A percentile compares a stretch with the other conserved stretches of the same genome.
These are phyloP conservation scores for Talaromyces islandicus DNA, from an alignment of 2,329 filamentous ascomycete species.

Conservation along the genomic window DNA sequence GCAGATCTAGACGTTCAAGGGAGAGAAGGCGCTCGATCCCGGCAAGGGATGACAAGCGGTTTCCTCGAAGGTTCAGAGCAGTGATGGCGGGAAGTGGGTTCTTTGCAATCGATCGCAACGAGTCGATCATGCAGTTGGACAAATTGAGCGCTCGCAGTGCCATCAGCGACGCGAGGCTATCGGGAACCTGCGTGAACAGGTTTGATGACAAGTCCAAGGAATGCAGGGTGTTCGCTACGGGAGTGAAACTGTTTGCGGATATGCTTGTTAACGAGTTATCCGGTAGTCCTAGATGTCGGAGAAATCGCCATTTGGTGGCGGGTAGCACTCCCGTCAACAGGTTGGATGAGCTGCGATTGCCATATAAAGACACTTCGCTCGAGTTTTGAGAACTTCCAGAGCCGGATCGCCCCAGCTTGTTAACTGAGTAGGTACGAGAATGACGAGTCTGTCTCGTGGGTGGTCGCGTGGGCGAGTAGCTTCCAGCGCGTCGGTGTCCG, in stretches of 20 bases:
- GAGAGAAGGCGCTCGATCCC: slow-evolving; percentile 86
- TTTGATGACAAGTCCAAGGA: slow-evolving; percentile 92
- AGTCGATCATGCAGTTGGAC: slow-evolving; percentile 96
- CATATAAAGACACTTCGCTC: slow-evolving; percentile 49
- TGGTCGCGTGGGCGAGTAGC: slow-evolving; percentile 75
- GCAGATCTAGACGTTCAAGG: slow-evolving; percentile 80
- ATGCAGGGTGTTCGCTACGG: slow-evolving; percentile 79
- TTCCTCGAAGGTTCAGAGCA: slow-evolving; percentile 82
- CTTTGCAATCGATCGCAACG: slow-evolving; percentile 76
- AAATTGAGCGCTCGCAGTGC: slow-evolving; percentile 88
- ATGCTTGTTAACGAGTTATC: slow-evolving; percentile 87
- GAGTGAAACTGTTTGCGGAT: slow-evolving; percentile 66
- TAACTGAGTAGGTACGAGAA: slow-evolving; percentile 56
- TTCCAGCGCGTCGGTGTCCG: slow-evolving; percentile 51
- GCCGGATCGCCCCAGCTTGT: slow-evolving; percentile 73
- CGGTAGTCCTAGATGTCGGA: slow-evolving; percentile 83
- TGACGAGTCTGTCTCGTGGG: slow-evolving; percentile 59
- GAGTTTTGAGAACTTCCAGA: slow-evolving; percentile 86
- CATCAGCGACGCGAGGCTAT: slow-evolving; percentile 78
- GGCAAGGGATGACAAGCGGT: slow-evolving; percentile 78
- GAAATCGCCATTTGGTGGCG: slow-evolving; percentile 86
- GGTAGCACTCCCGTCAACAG: slow-evolving; percentile 68
- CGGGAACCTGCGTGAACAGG: slow-evolving; percentile 88
- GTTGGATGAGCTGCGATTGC: slow-evolving; percentile 68
- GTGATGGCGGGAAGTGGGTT: slow-evolving; percentile 87